Evolutionary conservation across 768 basidiomycete genomes (phyloP), one percentile per base, ranked within the genome.

Genomic region (Pleurotus ostreatus): DNA sequence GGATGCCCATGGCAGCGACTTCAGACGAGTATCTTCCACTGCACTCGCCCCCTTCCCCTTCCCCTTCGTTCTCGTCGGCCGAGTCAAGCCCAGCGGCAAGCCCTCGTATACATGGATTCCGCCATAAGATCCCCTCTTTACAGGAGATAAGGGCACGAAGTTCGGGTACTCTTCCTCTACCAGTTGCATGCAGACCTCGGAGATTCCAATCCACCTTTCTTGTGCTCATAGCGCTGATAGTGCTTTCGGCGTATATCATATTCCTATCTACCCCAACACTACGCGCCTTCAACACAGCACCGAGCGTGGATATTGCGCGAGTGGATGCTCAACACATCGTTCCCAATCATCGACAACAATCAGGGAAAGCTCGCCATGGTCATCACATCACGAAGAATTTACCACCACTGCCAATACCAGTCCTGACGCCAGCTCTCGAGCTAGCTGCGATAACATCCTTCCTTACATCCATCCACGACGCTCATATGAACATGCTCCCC

Each of bases 361-460:
- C 30, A 8, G 30, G 30, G 30, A 34, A 34, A 34, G 30, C 30
- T 34, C 30, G 8, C 30, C 41, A 44, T 11, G 41, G n/a, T 15
- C 41, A 44, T 44, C 41, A 44, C 9, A 5, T 22, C 7, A 22
- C n/a, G 41, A 44, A 44, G 20, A 22, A n/a, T 22, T 22, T 6
- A 16, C 41, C 41, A 16, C 15, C 41, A 16, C n/a, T 44, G 5
- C n/a, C n/a, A 7, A 22, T 16, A 44, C 41, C 41, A 16, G 41
- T 22, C 2, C 41, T 53, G 4, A 53, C 51, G 9, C 65, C 73
- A 0, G 67, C 71, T 0, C 79, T 91, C 64, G 90, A 92, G 64
- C 79, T 92, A 16, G 88, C 88, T 1, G 88, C 90, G 2, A 71
- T 91, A 46, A 80, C 86, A 2, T 82, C 81, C 56, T 92, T 92